Conservation (phyloP, 2,329 filamentous ascomycete genomes). For the Keithomyces neogunnii region DNA sequence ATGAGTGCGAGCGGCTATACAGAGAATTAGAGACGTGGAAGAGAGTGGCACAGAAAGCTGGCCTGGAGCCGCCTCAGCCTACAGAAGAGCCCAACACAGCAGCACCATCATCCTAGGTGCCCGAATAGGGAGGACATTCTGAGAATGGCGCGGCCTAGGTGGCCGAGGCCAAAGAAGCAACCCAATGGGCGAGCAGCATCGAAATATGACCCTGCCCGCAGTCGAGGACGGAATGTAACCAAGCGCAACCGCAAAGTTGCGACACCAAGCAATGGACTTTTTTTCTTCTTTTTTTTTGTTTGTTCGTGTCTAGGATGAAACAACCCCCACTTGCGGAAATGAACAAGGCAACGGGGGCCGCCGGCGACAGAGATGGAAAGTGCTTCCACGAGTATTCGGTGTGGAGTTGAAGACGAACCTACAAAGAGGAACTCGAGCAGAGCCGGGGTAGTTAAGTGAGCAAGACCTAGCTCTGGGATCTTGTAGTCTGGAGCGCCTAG, state of each 20-base stretch:
- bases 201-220: background rate
- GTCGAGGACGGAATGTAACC: background rate
- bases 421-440: no score
- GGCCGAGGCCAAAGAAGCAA: background rate
- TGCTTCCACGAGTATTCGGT: no score
- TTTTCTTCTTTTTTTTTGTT: background rate
- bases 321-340: no score
- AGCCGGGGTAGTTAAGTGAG: no score
- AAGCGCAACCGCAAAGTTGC: no score
- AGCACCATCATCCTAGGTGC: slow-evolving; percentile 19
- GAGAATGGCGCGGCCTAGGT: no score
- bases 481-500: no score
- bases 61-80: slow-evolving; percentile 36
- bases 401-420: no score
- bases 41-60: slow-evolving; percentile 53
- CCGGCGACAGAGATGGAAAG: no score
- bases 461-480: no score
- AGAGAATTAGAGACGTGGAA: slow-evolving; percentile 75
- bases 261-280: background rate
- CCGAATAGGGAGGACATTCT: background rate
- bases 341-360: no score
- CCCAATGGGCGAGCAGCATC: background rate
- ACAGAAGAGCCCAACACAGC: slow-evolving; percentile 24
- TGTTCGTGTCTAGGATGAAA: background rate
- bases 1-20: slow-evolving; percentile 70